Conservation (phyloP, 352 stramenopile species). For the Globisporangium apiculatum region DNA sequence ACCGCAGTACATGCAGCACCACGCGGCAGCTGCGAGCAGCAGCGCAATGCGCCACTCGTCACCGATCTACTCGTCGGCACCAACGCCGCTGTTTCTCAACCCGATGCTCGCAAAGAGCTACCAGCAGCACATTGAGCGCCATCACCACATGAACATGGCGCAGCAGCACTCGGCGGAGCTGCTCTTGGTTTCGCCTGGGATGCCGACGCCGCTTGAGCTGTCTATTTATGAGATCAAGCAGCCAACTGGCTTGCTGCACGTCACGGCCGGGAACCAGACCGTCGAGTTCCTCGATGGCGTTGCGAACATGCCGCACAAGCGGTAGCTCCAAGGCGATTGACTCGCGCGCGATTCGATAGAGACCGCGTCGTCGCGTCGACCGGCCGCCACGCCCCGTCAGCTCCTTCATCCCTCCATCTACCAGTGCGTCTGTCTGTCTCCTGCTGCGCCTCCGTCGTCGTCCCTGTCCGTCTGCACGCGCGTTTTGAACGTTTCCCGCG, state of each 20-base stretch:
- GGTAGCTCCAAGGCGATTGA: slow-evolving; percentile 23
- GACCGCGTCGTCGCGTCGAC: background rate
- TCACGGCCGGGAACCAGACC: slow-evolving; percentile 76
- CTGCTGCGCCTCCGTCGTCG: background rate
- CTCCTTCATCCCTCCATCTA: background rate
- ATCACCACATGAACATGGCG: slow-evolving; percentile 27
- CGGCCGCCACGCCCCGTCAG: background rate
- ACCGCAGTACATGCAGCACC: slow-evolving; percentile 12
- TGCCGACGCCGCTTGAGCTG: slow-evolving; percentile 67
- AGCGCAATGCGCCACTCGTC: slow-evolving; percentile 11
- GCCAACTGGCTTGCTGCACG: slow-evolving; percentile 70
- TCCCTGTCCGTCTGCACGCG: background rate
- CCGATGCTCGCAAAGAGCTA: slow-evolving; percentile 63
- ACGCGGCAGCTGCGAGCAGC: slow-evolving; percentile 9
- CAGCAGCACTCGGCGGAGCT: slow-evolving; percentile 29
- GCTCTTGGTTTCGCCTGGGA: slow-evolving; percentile 55
- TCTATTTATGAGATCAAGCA: slow-evolving; percentile 86
- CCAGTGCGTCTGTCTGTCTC: background rate
- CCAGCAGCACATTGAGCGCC: slow-evolving; percentile 18
- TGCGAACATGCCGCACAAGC: slow-evolving; percentile 77
- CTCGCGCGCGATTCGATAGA: background rate
- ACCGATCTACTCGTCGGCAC: slow-evolving; percentile 9
- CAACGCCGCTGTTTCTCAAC: slow-evolving; percentile 46
- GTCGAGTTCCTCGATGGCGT: slow-evolving; percentile 79
- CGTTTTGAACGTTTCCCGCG: no score